phyloP scores from a whole-genome alignment of 2,329 filamentous ascomycete genomes.

The Trichocomaceae sp. region DNA sequence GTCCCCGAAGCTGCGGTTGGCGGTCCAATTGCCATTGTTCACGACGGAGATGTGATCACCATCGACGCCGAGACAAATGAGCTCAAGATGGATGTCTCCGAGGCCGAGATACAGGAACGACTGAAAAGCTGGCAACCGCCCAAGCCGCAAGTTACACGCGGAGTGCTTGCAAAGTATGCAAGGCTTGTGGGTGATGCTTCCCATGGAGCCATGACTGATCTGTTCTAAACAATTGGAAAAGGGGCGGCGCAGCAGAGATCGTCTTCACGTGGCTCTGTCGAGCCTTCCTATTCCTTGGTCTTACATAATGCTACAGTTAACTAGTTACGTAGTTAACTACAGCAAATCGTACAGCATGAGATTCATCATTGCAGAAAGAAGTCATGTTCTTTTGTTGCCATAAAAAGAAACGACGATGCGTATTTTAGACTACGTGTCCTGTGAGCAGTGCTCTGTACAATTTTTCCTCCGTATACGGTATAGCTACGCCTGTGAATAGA shows the following conservation, averaged over 20 bases:
- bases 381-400: not conserved
- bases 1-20: slow-evolving; percentile 84
- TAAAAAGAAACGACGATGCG: not conserved
- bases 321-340: too few species aligned
- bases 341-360: not conserved
- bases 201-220: slow-evolving; percentile 84
- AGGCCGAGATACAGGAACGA: slow-evolving; percentile 63
- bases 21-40: slow-evolving; percentile 77
- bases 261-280: slow-evolving; percentile 7
- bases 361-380: not conserved
- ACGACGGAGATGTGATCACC: slow-evolving; percentile 72
- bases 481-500: not conserved
- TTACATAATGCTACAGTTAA: not conserved
- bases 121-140: slow-evolving; percentile 64
- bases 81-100: slow-evolving; percentile 63
- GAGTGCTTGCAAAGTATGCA: slow-evolving; percentile 85
- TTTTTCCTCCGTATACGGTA: not conserved
- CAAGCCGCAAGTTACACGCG: slow-evolving; percentile 66
- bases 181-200: slow-evolving; percentile 82
- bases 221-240: slow-evolving; percentile 3
- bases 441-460: not conserved
- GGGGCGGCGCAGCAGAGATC: not conserved
- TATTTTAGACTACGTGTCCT: not conserved
- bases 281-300: slow-evolving; percentile 2
- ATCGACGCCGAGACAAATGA: slow-evolving; percentile 77